Percentiles rank a stretch among this genome's conserved stretches.
phyloP scores from a whole-genome alignment of 345 rosid genomes.

The Bruguiera gymnorhiza region DNA sequence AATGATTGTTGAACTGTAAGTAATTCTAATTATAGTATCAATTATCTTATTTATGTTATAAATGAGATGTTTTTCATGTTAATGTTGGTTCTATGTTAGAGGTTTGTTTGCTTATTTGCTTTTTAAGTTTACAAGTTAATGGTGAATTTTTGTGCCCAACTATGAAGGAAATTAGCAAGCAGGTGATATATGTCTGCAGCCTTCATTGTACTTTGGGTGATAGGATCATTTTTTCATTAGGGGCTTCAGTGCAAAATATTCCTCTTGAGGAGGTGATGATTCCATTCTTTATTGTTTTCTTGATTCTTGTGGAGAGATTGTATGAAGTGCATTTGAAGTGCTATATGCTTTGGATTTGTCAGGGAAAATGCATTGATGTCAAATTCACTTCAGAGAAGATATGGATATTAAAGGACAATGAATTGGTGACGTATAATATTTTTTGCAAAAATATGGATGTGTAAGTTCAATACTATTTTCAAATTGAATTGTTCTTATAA shows the following conservation, averaged over 20 bases:
- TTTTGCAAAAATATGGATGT: slow-evolving; percentile 33
- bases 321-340: slow-evolving; percentile 1
- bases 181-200: slow-evolving; percentile 47
- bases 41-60: no score
- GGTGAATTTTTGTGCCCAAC: slow-evolving; percentile 16
- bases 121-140: slow-evolving; percentile 1
- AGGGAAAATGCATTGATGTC: slow-evolving; percentile 80
- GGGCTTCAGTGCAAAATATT: slow-evolving; percentile 50
- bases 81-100: no score
- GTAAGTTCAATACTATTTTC: slow-evolving; percentile 43
- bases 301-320: neutral
- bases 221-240: slow-evolving; percentile 43
- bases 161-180: slow-evolving; percentile 57
- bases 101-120: slow-evolving; percentile 2
- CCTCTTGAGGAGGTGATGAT: slow-evolving; percentile 59
- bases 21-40: no score
- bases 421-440: slow-evolving; percentile 46
- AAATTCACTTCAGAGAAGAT: slow-evolving; percentile 64
- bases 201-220: slow-evolving; percentile 48
- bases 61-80: no score
- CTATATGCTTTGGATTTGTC: slow-evolving; percentile 21
- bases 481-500: no score
- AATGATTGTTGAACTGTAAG: no score
- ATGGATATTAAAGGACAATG: slow-evolving; percentile 66
- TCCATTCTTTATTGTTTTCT: neutral